Conservation (phyloP, 257 asterid species). For the Nicotiana knightiana region DNA sequence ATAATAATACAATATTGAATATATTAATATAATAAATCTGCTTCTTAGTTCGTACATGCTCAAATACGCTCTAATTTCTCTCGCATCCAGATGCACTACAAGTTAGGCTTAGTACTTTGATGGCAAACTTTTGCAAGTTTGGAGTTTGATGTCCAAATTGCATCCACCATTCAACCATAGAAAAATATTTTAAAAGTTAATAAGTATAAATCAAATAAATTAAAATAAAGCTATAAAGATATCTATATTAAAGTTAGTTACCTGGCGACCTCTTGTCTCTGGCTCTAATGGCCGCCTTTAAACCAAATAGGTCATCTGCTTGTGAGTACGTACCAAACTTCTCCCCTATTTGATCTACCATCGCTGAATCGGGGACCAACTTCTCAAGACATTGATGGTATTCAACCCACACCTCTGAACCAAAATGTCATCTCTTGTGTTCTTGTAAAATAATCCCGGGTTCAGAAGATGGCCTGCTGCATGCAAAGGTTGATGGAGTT, state of each 20-base stretch:
- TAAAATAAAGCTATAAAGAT: background rate
- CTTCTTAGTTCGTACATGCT: no score
- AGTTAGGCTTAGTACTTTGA: background rate
- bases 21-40: no score
- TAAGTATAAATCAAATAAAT: background rate
- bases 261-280: background rate
- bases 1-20: background rate
- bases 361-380: no score
- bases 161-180: background rate
- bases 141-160: background rate
- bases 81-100: background rate
- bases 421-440: no score
- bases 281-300: no score
- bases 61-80: background rate
- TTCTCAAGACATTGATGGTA: no score
- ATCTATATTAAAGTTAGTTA: background rate
- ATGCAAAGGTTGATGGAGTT: background rate
- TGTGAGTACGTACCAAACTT: no score
- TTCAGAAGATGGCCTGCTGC: no score
- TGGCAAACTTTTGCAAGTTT: background rate
- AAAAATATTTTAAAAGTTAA: background rate
- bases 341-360: no score
- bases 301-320: no score
- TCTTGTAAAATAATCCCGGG: no score
- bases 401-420: no score